Evolutionary conservation across 192 early-diverging fungal species (phyloP), one percentile per base, ranked within the genome.

Genomic region (Linnemannia schmuckeri): DNA sequence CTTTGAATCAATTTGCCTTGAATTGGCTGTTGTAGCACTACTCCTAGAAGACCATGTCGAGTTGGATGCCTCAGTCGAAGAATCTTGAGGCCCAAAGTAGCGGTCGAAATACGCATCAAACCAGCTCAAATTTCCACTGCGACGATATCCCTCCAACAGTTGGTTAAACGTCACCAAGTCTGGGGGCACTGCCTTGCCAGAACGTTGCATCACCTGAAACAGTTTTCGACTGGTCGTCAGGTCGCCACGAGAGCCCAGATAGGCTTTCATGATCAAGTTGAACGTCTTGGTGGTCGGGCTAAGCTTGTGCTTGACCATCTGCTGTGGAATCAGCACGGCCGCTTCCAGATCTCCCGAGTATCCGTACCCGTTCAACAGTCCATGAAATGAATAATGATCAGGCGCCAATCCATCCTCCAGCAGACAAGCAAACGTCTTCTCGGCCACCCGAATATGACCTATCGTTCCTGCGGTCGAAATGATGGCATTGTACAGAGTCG

Each of bases 201-300:
- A 87, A 6, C 9, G 22, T n/a, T 81, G 70, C 85, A 87, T 87
- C 18, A 73, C 70, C 42, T 46, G 37, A 13, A 87, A 71, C 72
- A 87, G 37, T 61, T 81, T 87, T 5, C 47, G 70, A 74, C 57
- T 78, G 24, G 85, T 87, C 4, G 76, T 27, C 38, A 87, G 33
- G 46, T 87, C 80, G 0, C 46, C 24, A 38, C 77, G n/a, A 33
- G 73, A 33, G 3, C 41, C 37, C 35, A 89, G 73, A 38, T 85
- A 82, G 35, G 83, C 82, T 42, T 84, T 82, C 80, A 89, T 89
- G 18, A 85, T 63, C 69, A 85, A 41, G 55, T 89, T 89, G 47
- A 89, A 89, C 27, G 88, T 89, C 70, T 69, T 82, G 61, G 83
- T 85, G 4, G 76, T 85, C 37, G 88, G 88, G 1, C n/a, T 47